Conservation (phyloP, 192 early-diverging fungal species). For the Linnemannia elongata region DNA sequence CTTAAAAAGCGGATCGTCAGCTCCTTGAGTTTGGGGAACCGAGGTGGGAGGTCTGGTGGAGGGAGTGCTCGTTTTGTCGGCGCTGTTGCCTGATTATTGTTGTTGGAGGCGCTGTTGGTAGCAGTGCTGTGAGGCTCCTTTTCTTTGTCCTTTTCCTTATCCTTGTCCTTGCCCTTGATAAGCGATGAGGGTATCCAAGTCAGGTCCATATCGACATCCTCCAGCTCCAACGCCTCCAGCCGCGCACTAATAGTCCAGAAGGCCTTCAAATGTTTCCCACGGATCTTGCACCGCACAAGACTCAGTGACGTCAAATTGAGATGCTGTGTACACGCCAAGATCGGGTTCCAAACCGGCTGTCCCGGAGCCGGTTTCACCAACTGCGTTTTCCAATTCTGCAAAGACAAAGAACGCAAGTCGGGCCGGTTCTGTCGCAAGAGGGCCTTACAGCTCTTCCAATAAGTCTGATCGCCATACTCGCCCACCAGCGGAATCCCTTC, state of each 20-base stretch:
- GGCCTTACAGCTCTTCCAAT: slow-evolving; percentile 11
- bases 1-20: not conserved
- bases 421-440: slow-evolving; percentile 18
- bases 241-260: slow-evolving; percentile 21
- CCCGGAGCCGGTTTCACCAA: not conserved
- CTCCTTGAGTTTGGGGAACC: not conserved
- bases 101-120: not conserved
- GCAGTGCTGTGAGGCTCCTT: not conserved
- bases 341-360: slow-evolving; percentile 15
- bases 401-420: not conserved
- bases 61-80: not conserved
- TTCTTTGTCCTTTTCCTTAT: not conserved
- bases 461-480: not conserved
- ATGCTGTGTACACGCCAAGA: not conserved
- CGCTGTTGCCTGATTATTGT: not conserved
- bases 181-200: slow-evolving; percentile 1
- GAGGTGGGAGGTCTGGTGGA: not conserved
- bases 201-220: slow-evolving; percentile 7
- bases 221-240: slow-evolving; percentile 6
- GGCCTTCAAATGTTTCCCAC: slow-evolving; percentile 15
- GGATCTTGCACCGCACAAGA: slow-evolving; percentile 1
- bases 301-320: slow-evolving; percentile 11
- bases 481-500: not conserved
- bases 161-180: not conserved
- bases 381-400: not conserved